Evolutionary conservation across 2,329 filamentous ascomycete genomes (phyloP), one percentile per base, ranked within the genome.

Genomic region (Huntiella omanensis): DNA sequence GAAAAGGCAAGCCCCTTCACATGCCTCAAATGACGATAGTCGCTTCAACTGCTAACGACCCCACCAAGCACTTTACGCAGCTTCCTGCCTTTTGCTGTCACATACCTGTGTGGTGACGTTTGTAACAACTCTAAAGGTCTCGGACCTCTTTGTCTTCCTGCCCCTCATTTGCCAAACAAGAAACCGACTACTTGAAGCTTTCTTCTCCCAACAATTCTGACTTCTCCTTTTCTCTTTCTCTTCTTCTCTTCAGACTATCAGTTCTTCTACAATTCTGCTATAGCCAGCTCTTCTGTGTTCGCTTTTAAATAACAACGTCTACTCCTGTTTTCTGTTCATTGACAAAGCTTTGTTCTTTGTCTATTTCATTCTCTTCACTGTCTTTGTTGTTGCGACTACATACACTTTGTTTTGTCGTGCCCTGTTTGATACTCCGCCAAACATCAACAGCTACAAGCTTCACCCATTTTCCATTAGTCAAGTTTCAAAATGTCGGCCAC

Each of bases 401-500:
- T 28, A 28, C 38, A 15, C 19, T 46, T 16, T 28, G 5, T 32
- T 22, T n/a, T 35, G 37, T 46, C 19, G 33, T 39, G 7, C 40
- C 39, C 43, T 17, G 19, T 13, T 43, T 35, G 6, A 39, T 43
- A 37, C 43, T 35, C 40, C 41, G 15, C 40, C 28, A 37, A 10
- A 15, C 10, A 34, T 34, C 28, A 41, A 46, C 34, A 37, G n/a
- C 22, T 5, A 19, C 22, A 12, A 13, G 3, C 33, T 33, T 17
- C 32, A 12, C 43, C n/a, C 40, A 35, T 11, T 22, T 15, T 33
- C 33, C 13, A 11, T 16, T 6, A 16, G 10, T 15, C 43, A 33
- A 11, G 17, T 19, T n/a, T 19, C 39, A 43, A 28, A 43, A 49
- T 49, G 48, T 50, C 62, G 44, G 33, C 49, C 10, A 40, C 45